Evolutionary conservation across 768 basidiomycete genomes (phyloP).

Genomic region (Boletus sp.): DNA sequence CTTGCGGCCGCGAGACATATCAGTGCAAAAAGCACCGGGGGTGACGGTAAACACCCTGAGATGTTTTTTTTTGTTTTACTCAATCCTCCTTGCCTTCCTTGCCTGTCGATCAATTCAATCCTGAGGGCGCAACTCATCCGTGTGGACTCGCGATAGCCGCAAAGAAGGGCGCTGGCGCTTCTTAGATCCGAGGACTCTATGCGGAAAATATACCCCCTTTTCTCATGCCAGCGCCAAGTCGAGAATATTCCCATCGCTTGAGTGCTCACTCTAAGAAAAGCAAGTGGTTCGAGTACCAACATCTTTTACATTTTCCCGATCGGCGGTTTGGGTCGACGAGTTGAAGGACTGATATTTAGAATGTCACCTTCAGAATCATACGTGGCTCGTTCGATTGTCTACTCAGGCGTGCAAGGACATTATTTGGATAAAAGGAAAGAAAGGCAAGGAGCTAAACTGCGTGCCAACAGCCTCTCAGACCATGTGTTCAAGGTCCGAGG

Average conservation of each 20-base stretch:
- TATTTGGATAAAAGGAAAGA: neutral
- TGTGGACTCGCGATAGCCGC: neutral
- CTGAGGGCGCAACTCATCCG: neutral
- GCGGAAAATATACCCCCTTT: neutral
- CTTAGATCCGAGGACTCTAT: conserved; percentile 6
- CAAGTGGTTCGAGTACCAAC: neutral
- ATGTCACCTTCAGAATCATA: neutral
- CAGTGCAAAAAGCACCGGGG: neutral
- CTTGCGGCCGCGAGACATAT: neutral
- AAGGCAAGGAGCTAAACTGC: neutral
- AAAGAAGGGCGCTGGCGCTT: neutral
- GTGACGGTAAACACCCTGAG: neutral
- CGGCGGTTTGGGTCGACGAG: neutral
- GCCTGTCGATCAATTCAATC: neutral
- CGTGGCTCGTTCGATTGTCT: neutral
- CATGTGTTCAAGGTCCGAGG: neutral
- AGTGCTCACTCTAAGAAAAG: neutral
- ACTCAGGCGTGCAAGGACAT: neutral
- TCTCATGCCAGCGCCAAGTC: conserved; percentile 10
- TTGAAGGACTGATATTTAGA: neutral
- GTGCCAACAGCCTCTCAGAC: neutral
- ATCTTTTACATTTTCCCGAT: neutral
- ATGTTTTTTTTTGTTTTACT: conserved; percentile 1
- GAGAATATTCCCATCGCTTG: conserved; percentile 11
- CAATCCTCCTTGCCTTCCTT: neutral